Conservation (phyloP, 2,329 filamentous ascomycete genomes). For the Colletotrichum phormii region DNA sequence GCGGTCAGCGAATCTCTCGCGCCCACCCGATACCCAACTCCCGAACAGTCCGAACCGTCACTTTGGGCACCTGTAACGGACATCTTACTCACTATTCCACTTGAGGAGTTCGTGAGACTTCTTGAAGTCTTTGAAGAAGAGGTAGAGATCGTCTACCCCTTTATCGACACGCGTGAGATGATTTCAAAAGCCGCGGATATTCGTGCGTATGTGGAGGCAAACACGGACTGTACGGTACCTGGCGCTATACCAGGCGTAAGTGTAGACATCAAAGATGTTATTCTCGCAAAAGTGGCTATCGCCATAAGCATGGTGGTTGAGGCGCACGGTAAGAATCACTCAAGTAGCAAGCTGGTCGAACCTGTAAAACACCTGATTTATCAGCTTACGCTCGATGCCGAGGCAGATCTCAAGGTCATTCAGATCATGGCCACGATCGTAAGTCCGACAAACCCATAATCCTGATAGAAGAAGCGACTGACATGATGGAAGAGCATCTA, state of each 20-base stretch:
- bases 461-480: not conserved
- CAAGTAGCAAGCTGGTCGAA: conserved; percentile 43
- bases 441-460: not conserved
- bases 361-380: conserved; percentile 41
- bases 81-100: conserved; percentile 16
- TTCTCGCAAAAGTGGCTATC: conserved; percentile 47
- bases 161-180: conserved; percentile 45
- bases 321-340: conserved; percentile 44
- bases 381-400: conserved; percentile 38
- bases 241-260: not conserved
- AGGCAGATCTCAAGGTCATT: conserved; percentile 47
- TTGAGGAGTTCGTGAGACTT: conserved; percentile 44
- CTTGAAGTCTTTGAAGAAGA: conserved; percentile 53
- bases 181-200: conserved; percentile 42
- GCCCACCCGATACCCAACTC: conserved; percentile 36
- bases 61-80: conserved; percentile 12
- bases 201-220: conserved; percentile 39
- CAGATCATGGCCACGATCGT: conserved; percentile 47
- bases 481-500: conserved; percentile 49
- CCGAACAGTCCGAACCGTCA: conserved; percentile 18
- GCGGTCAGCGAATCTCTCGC: conserved; percentile 42
- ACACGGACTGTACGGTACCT: not conserved
- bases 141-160: conserved; percentile 51
- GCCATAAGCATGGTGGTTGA: conserved; percentile 48
- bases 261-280: conserved; percentile 43